Percentiles rank a stretch among this genome's conserved stretches.
Evolutionary conservation across 805 yeast genomes (phyloP).

Genomic region (Myxozyma vanderwaltii): DNA sequence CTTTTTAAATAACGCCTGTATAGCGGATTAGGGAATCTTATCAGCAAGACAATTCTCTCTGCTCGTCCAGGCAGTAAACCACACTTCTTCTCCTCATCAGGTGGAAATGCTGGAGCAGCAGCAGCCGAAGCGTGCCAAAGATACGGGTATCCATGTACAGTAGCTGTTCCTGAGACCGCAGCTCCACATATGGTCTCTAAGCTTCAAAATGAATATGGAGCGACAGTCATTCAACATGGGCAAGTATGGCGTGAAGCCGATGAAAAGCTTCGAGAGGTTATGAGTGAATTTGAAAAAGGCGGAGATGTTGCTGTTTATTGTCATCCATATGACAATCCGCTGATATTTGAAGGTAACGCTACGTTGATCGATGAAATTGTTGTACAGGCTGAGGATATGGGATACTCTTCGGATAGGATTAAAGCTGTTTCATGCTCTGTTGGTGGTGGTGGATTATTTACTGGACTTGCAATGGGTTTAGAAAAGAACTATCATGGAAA

Average conservation of each 20-base stretch:
- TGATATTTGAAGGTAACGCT: conserved; percentile 94
- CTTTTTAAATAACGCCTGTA: background rate
- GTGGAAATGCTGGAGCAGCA: conserved; percentile 97
- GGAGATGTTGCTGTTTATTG: conserved; percentile 76
- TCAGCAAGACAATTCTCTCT: conserved; percentile 44
- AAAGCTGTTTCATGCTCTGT: conserved; percentile 87
- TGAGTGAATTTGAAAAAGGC: conserved; percentile 52
- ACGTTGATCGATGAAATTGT: conserved; percentile 86
- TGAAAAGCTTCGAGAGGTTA: conserved; percentile 73
- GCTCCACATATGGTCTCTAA: conserved; percentile 50
- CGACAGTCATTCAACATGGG: conserved; percentile 64
- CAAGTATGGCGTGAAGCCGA: conserved; percentile 77
- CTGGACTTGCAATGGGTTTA: conserved; percentile 84
- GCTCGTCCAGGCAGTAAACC: conserved; percentile 35
- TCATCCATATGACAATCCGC: conserved; percentile 93
- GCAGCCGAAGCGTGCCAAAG: conserved; percentile 84
- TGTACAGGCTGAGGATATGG: conserved; percentile 68
- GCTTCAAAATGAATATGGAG: conserved; percentile 50
- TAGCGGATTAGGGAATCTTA: conserved; percentile 86
- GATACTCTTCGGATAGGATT: conserved; percentile 47
- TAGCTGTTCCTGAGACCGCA: conserved; percentile 60
- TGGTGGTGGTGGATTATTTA: conserved; percentile 94
- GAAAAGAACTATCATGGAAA: conserved; percentile 52
- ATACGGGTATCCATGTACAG: conserved; percentile 57
- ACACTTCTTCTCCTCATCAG: conserved; percentile 80